Evolutionary conservation across 164 flowering plant species (phyloP), one percentile per base, ranked within the genome.

Genomic region (Malania oleifera): DNA sequence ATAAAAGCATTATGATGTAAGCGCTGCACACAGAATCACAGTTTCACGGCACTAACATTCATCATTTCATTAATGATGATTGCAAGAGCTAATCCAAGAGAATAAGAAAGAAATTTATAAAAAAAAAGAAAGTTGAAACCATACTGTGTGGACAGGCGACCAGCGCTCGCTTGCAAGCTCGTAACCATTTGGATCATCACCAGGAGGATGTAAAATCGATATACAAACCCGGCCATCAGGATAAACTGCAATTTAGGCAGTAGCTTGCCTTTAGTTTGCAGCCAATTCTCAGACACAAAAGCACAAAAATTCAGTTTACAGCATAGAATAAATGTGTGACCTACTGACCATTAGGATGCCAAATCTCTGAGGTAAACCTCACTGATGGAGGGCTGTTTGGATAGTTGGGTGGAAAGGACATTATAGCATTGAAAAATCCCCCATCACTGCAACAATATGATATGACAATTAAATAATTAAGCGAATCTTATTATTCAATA

Each of bases 161-260:
- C 53, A 50, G 34, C 53, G 53, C 29, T 50, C 53, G 24, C 53
- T 50, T 24, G 53, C 53, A 50, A 50, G 53, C 29, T 50, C 53
- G 24, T 50, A 50, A 17, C 53, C 53, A 50, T 50, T 50, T 23
- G 53, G 53, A 27, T 50, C 53, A 50, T 50, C 53, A 24, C 53
- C 53, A 4, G 53, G 53, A 24, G 53, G 53, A 50, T 50, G 53
- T 7, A 50, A 29, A 50, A 50, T 50, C 4, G 53, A 50, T 50
- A 50, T 50, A 27, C 53, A 50, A 11, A 50, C 53, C 53, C 53
- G 28, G 1, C 53, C 53, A 50, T 50, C 53, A 50, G 53, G 53
- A 17, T 50, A 50, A 50, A 50, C 53, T 50, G 53, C 28, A 50
- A 50, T 7, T 11, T 7, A 24, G n/a, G 18, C 5, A 23, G 34